A percentile compares a stretch with the other conserved stretches of the same genome.
These are phyloP conservation scores for Elaeagnus macrophylla DNA, from an alignment of 306 rosid species.

Conservation along the genomic window DNA sequence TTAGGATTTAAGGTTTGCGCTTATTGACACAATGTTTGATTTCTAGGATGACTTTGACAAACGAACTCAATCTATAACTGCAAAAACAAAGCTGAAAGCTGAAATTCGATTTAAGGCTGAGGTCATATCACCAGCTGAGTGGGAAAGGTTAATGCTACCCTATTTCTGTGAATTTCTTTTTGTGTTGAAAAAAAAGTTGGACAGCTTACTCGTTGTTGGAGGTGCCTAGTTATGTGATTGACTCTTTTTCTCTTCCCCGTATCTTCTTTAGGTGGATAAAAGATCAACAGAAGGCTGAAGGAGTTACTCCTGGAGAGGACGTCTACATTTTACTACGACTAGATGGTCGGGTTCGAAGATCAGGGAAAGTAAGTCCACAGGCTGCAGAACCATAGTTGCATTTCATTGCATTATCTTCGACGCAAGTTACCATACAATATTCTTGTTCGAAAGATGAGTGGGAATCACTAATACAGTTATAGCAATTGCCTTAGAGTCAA, in stretches of 20 bases:
- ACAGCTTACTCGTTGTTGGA: neutral
- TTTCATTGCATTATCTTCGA: too few relatives aligned
- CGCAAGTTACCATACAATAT: too few relatives aligned
- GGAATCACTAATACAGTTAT: too few relatives aligned
- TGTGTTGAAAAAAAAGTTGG: neutral
- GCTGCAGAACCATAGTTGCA: neutral
- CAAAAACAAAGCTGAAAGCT: slow-evolving; percentile 81
- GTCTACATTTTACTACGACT: slow-evolving; percentile 80
- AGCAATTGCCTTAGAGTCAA: too few relatives aligned
- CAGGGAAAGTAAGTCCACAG: slow-evolving; percentile 65
- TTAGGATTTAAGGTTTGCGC: slow-evolving; percentile 13
- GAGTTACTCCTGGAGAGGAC: slow-evolving; percentile 80
- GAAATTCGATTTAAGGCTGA: slow-evolving; percentile 94
- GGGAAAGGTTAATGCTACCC: slow-evolving; percentile 67
- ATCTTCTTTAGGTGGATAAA: slow-evolving; percentile 72
- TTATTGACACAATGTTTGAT: slow-evolving; percentile 19
- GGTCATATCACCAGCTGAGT: slow-evolving; percentile 70
- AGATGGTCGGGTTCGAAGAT: slow-evolving; percentile 95
- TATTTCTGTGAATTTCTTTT: neutral
- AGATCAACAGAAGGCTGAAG: slow-evolving; percentile 87
- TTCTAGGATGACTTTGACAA: slow-evolving; percentile 94
- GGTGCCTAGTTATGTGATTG: too few relatives aligned
- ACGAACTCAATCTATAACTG: slow-evolving; percentile 69
- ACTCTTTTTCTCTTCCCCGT: neutral
- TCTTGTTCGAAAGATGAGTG: too few relatives aligned